Conservation (phyloP, 176 grass and related monocot species). For the Panicum miliaceum region DNA sequence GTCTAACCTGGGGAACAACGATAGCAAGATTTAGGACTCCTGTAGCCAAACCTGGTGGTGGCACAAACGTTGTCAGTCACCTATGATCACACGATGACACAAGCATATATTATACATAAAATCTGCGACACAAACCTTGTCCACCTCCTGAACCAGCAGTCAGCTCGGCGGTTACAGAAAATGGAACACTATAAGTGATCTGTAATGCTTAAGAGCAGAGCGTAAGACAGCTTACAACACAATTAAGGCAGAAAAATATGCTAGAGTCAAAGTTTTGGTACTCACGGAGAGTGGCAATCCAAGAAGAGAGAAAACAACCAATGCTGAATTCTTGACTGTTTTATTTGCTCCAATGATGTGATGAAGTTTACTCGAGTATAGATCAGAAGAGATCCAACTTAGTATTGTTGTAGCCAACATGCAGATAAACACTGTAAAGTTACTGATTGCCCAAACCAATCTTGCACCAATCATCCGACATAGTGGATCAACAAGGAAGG, state of each 20-base stretch:
- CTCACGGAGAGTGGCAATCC: conserved; percentile 93
- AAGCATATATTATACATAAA: background rate
- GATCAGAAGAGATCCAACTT: conserved; percentile 70
- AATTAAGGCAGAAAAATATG: conserved; percentile 2
- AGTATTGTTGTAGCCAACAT: conserved; percentile 83
- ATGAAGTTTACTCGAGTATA: conserved; percentile 62
- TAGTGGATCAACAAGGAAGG: conserved; percentile 88
- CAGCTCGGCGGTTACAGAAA: conserved; percentile 88
- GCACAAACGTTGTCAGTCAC: conserved; percentile 21
- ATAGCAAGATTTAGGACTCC: conserved; percentile 97
- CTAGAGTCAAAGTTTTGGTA: background rate
- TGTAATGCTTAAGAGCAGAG: conserved; percentile 30
- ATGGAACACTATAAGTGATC: conserved; percentile 96
- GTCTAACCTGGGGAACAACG: conserved; percentile 79
- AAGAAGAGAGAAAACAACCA: conserved; percentile 90
- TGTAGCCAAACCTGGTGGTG: conserved; percentile 82
- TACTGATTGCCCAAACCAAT: conserved; percentile 93
- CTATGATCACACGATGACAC: background rate
- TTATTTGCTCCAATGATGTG: conserved; percentile 83
- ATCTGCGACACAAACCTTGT: conserved; percentile 70
- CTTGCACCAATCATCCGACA: conserved; percentile 83
- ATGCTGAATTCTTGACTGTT: conserved; percentile 55
- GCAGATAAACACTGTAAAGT: conserved; percentile 92
- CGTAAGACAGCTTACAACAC: conserved; percentile 27
- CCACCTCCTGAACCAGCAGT: conserved; percentile 89